A percentile compares a stretch with the other conserved stretches of the same genome.
These are phyloP conservation scores for Rheum nobile DNA, from an alignment of 148 eudicot species.

Conservation along the genomic window DNA sequence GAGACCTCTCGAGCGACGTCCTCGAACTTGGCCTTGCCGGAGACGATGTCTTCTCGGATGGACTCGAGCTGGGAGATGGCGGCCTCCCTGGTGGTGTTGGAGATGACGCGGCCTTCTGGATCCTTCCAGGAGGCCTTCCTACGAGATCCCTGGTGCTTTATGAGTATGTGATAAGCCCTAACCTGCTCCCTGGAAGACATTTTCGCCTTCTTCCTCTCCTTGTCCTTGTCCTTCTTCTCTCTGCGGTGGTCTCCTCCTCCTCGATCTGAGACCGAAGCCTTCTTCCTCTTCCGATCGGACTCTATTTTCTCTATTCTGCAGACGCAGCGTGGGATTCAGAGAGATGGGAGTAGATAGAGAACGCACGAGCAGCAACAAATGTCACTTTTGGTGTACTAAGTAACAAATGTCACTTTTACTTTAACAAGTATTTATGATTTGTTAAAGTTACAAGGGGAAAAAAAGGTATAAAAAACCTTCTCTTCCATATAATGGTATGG, in stretches of 20 bases:
- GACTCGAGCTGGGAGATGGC: constrained; percentile 64
- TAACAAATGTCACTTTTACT: no score
- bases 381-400: no score
- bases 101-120: constrained; percentile 67
- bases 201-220: constrained; percentile 24
- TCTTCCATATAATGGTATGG: no score
- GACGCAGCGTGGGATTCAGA: neutral
- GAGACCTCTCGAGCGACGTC: constrained; percentile 54
- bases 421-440: no score
- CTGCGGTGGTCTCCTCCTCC: constrained; percentile 7
- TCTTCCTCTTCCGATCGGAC: constrained; percentile 52
- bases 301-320: constrained; percentile 27
- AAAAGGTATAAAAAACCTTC: no score
- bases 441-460: no score
- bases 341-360: neutral
- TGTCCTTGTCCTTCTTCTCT: constrained; percentile 9
- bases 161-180: constrained; percentile 82
- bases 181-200: constrained; percentile 66
- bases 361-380: no score
- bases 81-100: constrained; percentile 46
- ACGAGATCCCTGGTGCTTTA: constrained; percentile 84
- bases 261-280: constrained; percentile 29
- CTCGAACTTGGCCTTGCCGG: constrained; percentile 45
- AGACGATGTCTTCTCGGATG: constrained; percentile 54
- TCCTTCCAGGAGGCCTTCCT: constrained; percentile 92